Evolutionary conservation across 768 basidiomycete genomes (phyloP), one percentile per base, ranked within the genome.

Genomic region (Cystofilobasidium capitatum): DNA sequence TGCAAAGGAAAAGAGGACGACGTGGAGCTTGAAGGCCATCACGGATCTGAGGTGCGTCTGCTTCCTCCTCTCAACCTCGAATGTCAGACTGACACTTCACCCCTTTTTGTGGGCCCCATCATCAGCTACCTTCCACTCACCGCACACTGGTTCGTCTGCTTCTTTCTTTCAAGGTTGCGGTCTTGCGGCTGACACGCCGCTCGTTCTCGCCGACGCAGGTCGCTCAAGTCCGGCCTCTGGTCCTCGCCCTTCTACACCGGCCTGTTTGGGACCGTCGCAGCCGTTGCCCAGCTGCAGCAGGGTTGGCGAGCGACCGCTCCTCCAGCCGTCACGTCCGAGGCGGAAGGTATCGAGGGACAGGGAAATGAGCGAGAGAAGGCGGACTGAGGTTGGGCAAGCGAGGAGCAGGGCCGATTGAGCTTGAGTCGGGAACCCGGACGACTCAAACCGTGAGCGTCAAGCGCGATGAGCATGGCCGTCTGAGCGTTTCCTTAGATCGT

Each of bases 61-160:
- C 49, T 10, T 3, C 49, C 24, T 16, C 29, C 29, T 10, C 29
- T n/a, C 26, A 4, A 17, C 59, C 14, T 13, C 17, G 26, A 9
- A 24, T 51, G 42, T 44, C 42, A 12, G 42, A 44, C 42, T 44
- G 12, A 44, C 22, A 44, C 42, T 44, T 13, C 54, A 13, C 35
- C 8, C 31, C 64, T 65, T 42, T 16, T 16, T 47, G 45, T 62
- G 24, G 47, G 26, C 14, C 75, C 87, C 14, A 75, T 88, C 17
- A 83, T 84, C 58, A 91, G 84, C 31, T 88, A 89, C 74, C 77
- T 91, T n/a, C 91, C 90, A 4, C 75, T 89, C 59, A 88, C 90
- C 2, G 76, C 90, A 65, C 91, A 94, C 75, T 91, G 89, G 91
- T 89, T 71, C 63, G 83, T 77, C 4, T 20, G 58, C 31, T 69